Evolutionary conservation across 2,329 filamentous ascomycete genomes (phyloP).

Genomic region (Amylocarpus encephaloides): DNA sequence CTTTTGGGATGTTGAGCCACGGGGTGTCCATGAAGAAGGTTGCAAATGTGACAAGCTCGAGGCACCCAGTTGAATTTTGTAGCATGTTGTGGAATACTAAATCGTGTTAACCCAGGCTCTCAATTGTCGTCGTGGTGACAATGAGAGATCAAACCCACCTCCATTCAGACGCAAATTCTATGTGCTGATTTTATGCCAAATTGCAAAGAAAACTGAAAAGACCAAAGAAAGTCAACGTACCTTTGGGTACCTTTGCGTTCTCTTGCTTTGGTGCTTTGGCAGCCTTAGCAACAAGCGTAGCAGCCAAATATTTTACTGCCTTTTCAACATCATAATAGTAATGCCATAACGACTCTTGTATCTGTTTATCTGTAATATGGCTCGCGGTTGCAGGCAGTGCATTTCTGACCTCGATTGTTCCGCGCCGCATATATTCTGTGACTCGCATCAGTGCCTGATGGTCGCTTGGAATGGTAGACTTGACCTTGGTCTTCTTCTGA

Average conservation of each 20-base stretch:
- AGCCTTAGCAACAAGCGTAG: constrained; percentile 37
- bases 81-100: not conserved
- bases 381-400: constrained; percentile 52
- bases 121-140: not conserved
- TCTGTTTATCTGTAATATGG: constrained; percentile 59
- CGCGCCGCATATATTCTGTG: constrained; percentile 53
- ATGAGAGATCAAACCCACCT: constrained; percentile 25
- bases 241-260: constrained; percentile 30
- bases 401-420: constrained; percentile 59
- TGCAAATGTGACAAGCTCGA: constrained; percentile 38
- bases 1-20: constrained; percentile 68
- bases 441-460: constrained; percentile 1
- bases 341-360: constrained; percentile 88
- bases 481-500: constrained; percentile 32
- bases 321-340: constrained; percentile 94
- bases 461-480: constrained; percentile 3
- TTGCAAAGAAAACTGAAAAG: constrained; percentile 6
- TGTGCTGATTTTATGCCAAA: not conserved
- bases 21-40: constrained; percentile 78
- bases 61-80: constrained; percentile 5
- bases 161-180: constrained; percentile 1
- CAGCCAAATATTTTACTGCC: constrained; percentile 71
- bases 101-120: not conserved
- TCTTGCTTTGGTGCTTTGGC: constrained; percentile 31
- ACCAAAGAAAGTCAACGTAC: constrained; percentile 24